These are phyloP conservation scores for Agapanthus africanus DNA, from an alignment of 106 monocot genomes.

Conservation along the genomic window DNA sequence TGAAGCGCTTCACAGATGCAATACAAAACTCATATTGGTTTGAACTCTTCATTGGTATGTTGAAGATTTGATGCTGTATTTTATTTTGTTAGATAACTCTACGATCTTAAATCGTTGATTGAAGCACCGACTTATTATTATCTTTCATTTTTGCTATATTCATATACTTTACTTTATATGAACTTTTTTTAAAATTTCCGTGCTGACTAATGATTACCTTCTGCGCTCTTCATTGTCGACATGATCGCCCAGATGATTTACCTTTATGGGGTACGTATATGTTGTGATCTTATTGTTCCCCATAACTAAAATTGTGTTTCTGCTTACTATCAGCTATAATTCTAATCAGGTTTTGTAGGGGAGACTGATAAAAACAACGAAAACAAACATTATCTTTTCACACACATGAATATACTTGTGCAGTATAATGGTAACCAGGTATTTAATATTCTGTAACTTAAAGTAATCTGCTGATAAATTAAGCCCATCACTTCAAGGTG, in stretches of 20 bases:
- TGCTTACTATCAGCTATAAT: no score
- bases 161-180: no score
- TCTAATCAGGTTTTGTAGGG: conserved; percentile 64
- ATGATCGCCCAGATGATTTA: conserved; percentile 53
- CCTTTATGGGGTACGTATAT: conserved; percentile 50
- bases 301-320: no score
- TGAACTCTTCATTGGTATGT: conserved; percentile 87
- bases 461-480: conserved; percentile 20
- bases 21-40: conserved; percentile 83
- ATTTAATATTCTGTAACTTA: conserved; percentile 9
- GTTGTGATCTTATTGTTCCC: neutral
- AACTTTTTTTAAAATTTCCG: no score
- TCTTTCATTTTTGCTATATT: neutral
- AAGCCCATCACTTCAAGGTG: neutral
- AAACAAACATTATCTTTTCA: conserved; percentile 71
- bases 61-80: no score
- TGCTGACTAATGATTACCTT: neutral
- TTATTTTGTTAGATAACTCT: no score
- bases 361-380: conserved; percentile 74
- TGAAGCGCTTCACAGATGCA: conserved; percentile 77
- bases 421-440: conserved; percentile 76
- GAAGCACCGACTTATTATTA: no score
- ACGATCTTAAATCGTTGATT: no score
- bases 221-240: neutral
- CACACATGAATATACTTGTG: conserved; percentile 70